Conservation (phyloP, 2,329 filamentous ascomycete genomes). For the Fusarium subtropicale region DNA sequence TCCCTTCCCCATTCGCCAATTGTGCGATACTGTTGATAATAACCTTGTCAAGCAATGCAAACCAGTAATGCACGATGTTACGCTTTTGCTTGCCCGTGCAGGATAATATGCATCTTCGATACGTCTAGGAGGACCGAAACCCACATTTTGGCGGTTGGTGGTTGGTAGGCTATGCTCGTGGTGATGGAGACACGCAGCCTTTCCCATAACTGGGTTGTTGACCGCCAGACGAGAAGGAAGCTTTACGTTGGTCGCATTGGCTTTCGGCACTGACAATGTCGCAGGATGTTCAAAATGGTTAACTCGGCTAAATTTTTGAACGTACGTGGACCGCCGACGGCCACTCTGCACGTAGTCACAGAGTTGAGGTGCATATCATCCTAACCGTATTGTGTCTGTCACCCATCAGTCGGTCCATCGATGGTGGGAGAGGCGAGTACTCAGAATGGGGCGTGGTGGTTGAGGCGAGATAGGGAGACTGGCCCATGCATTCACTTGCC, state of each 20-base stretch:
- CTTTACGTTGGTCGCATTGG: neutral
- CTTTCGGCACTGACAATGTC: neutral
- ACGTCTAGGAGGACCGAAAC: slow-evolving; percentile 15
- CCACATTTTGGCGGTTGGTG: slow-evolving; percentile 17
- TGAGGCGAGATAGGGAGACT: neutral
- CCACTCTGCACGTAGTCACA: neutral
- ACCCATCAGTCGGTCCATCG: neutral
- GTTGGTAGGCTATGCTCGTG: slow-evolving; percentile 12
- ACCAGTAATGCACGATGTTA: slow-evolving; percentile 40
- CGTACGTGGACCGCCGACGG: neutral
- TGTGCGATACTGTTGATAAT: slow-evolving; percentile 17
- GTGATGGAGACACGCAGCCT: slow-evolving; percentile 19
- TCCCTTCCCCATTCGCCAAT: slow-evolving; percentile 23
- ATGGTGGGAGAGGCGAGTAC: neutral
- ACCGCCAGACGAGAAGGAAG: slow-evolving; percentile 24
- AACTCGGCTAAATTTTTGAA: slow-evolving; percentile 1
- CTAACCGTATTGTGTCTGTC: neutral
- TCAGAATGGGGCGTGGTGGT: slow-evolving; percentile 1
- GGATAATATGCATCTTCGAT: slow-evolving; percentile 24
- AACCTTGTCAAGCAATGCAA: slow-evolving; percentile 26
- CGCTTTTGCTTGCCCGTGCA: slow-evolving; percentile 35
- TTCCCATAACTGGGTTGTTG: slow-evolving; percentile 30
- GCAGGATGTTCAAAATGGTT: neutral
- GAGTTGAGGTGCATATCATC: neutral
- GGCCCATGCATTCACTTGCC: neutral